Conservation (phyloP, 1,284 basidiomycete genomes). For the Vanrija sp. region DNA sequence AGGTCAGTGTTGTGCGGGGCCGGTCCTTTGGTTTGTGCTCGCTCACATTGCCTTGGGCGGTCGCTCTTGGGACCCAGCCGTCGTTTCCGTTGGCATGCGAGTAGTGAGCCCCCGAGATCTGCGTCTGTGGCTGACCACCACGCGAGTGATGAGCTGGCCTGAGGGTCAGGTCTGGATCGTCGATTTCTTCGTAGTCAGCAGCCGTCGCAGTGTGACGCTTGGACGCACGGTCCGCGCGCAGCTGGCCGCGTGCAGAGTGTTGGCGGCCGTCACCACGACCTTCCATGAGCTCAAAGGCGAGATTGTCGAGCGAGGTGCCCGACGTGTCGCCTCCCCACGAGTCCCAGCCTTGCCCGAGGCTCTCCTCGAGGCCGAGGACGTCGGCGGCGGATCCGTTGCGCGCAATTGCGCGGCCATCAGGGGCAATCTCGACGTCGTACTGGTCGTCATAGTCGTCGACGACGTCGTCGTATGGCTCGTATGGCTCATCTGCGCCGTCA, state of each 20-base stretch:
- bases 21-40: too few species aligned
- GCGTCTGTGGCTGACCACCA: background rate
- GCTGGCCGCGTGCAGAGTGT: background rate
- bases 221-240: background rate
- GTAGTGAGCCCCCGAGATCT: background rate
- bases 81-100: slow-evolving; percentile 12
- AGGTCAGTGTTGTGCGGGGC: slow-evolving; percentile 1
- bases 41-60: slow-evolving; percentile 49
- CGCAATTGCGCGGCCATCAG: slow-evolving; percentile 61
- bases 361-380: slow-evolving; percentile 27
- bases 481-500: background rate
- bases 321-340: slow-evolving; percentile 17
- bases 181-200: background rate
- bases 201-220: slow-evolving; percentile 11
- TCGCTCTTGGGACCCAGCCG: slow-evolving; percentile 50
- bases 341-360: slow-evolving; percentile 20
- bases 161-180: slow-evolving; percentile 14
- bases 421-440: slow-evolving; percentile 53
- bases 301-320: slow-evolving; percentile 26
- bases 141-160: background rate
- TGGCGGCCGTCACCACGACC: background rate
- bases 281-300: slow-evolving; percentile 38
- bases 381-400: slow-evolving; percentile 16
- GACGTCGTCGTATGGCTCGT: background rate
- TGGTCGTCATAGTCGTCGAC: slow-evolving; percentile 3